Conservation (phyloP, 192 early-diverging fungal genomes). For the Podila horticola region DNA sequence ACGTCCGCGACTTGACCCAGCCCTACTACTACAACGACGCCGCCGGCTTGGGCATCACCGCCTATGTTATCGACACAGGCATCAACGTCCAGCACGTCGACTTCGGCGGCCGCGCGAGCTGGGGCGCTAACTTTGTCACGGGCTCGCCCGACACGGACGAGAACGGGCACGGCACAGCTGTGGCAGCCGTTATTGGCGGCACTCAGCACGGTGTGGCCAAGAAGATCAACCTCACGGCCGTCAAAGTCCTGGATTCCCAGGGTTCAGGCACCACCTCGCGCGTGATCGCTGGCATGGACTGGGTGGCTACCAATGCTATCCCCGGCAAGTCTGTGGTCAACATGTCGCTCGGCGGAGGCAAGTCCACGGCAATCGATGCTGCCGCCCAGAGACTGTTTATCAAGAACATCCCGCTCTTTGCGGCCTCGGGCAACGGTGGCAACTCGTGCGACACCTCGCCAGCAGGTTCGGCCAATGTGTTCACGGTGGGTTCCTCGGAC, state of each 20-base stretch:
- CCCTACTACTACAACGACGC: conserved; percentile 34
- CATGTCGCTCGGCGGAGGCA: conserved; percentile 68
- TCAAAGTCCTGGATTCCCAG: conserved; percentile 66
- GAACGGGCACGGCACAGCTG: conserved; percentile 68
- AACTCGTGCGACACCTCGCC: conserved; percentile 69
- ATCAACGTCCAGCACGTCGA: conserved; percentile 52
- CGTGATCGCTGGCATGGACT: conserved; percentile 66
- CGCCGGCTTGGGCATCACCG: conserved; percentile 51
- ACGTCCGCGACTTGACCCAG: conserved; percentile 50
- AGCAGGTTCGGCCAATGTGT: conserved; percentile 48
- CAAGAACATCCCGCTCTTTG: conserved; percentile 58
- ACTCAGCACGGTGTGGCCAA: conserved; percentile 74
- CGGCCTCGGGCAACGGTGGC: conserved; percentile 68
- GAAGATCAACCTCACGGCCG: conserved; percentile 59
- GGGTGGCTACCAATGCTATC: conserved; percentile 22
- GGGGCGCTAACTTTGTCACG: conserved; percentile 52
- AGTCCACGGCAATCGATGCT: conserved; percentile 53
- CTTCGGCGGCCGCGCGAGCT: conserved; percentile 62
- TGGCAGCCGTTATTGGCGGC: conserved; percentile 61
- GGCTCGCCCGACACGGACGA: conserved; percentile 46
- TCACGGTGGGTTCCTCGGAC: conserved; percentile 58
- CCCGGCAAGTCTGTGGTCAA: conserved; percentile 59
- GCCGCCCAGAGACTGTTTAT: conserved; percentile 36
- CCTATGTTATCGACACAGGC: conserved; percentile 65
- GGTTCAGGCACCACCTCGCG: conserved; percentile 62